phyloP scores from a whole-genome alignment of 2,329 filamentous ascomycete genomes.

The Aciculosporium take region DNA sequence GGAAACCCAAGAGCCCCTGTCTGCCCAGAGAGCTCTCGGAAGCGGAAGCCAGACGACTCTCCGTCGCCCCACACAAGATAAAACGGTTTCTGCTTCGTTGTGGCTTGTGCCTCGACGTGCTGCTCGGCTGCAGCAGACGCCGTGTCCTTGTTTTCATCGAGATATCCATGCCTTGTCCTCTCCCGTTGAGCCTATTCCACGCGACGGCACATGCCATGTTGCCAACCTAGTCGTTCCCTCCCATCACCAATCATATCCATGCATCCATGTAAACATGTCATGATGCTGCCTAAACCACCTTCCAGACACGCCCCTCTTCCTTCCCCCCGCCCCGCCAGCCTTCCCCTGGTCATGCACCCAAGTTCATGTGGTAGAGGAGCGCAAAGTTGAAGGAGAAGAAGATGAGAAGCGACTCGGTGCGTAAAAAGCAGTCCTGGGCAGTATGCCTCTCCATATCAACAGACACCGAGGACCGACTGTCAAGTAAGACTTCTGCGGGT shows the following conservation, averaged over 20 bases:
- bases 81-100: background rate
- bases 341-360: background rate
- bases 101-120: too few species aligned
- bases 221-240: background rate
- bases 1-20: too few species aligned
- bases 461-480: background rate
- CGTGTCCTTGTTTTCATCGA: background rate
- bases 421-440: background rate
- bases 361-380: conserved; percentile 1
- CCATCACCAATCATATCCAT: background rate
- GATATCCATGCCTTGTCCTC: background rate
- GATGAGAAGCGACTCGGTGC: background rate
- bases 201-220: background rate
- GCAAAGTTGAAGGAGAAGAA: background rate
- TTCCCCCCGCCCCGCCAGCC: background rate
- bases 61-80: background rate
- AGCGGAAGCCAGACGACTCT: background rate
- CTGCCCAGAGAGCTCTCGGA: too few species aligned
- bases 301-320: too few species aligned
- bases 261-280: background rate
- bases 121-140: background rate
- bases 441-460: background rate
- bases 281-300: conserved; percentile 1
- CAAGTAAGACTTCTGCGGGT: background rate
- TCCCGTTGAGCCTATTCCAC: background rate